These are phyloP conservation scores for Penicillium thymicola DNA, from an alignment of 2,329 filamentous ascomycete genomes.

Conservation along the genomic window DNA sequence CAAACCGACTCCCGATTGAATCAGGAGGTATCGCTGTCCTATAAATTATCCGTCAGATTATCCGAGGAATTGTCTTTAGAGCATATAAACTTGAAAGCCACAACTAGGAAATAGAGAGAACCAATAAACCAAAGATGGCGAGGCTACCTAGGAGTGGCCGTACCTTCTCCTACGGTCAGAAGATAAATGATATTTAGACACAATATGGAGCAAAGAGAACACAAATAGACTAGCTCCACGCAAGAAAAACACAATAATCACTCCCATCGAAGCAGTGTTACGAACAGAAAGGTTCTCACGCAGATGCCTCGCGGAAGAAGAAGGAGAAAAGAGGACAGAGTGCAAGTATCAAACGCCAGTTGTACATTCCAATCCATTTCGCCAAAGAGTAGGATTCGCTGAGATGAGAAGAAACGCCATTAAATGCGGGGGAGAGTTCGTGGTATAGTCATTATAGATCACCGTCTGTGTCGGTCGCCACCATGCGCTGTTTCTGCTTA, in stretches of 20 bases:
- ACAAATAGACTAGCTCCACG: neutral
- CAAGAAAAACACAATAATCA: neutral
- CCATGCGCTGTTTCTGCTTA: conserved; percentile 20
- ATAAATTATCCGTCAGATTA: neutral
- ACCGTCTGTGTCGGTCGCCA: conserved; percentile 16
- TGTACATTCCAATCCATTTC: conserved; percentile 1
- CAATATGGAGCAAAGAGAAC: neutral
- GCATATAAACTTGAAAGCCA: neutral
- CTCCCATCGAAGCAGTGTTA: too few relatives aligned
- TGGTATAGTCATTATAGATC: conserved; percentile 21
- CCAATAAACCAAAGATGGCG: neutral
- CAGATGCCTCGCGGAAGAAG: neutral
- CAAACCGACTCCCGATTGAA: neutral
- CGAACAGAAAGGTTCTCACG: neutral
- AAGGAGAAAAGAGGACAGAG: neutral
- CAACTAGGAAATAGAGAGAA: neutral
- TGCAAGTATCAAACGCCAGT: conserved; percentile 4
- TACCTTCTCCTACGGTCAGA: neutral
- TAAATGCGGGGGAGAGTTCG: conserved; percentile 15
- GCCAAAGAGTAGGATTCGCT: conserved; percentile 2
- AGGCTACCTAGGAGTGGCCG: neutral
- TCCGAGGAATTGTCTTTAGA: neutral
- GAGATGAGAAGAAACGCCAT: conserved; percentile 21
- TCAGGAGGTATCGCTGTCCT: neutral
- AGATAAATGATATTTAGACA: neutral